Evolutionary conservation across 148 eudicot species (phyloP), one percentile per base, ranked within the genome.

Genomic region (Camellia sinensis): DNA sequence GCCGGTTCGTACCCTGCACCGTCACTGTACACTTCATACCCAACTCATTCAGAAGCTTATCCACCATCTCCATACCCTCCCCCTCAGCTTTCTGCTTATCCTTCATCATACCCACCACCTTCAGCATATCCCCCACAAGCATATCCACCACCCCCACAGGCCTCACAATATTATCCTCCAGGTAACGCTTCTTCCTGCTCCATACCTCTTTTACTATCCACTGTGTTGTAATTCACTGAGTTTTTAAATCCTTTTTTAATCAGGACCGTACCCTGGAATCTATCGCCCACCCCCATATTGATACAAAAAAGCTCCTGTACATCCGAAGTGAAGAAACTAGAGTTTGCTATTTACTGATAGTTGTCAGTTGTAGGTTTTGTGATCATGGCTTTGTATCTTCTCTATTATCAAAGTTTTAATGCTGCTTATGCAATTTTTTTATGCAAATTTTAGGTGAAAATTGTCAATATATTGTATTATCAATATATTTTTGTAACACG

Each of bases 211-310:
- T 80, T 52, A 52, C 62, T 75, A 59, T 50, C 69, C 62, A 43
- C 76, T 53, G 0, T 48, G 10, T 29, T 12, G 6, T 8, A 6
- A 11, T 63, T 19, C 57, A 37, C 84, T 65, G 75, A 77, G 18
- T 52, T 54, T 52, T 21, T 19, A 41, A 15, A 61, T 53, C 65
- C 5, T 29, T 45, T 48, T 40, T 65, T 17, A 52, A 73, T n/a
- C 56, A 88, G 90, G 92, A n/a, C 80, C 81, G 15, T 83, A 81
- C 71, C 78, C 87, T 6, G 92, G 92, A 66, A 6, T 21, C 13
- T 87, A 89, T 71, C 92, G 90, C 59, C 86, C 90, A 12, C 88
- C 88, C 18, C 88, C 88, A 40, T 86, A 88, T 80, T 89, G 82
- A 82, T 82, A 81, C 37, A 52, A 22, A 29, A 29, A 29, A 59